Conservation (phyloP, 2,329 filamentous ascomycete genomes). For the Grosmannia clavigera region DNA sequence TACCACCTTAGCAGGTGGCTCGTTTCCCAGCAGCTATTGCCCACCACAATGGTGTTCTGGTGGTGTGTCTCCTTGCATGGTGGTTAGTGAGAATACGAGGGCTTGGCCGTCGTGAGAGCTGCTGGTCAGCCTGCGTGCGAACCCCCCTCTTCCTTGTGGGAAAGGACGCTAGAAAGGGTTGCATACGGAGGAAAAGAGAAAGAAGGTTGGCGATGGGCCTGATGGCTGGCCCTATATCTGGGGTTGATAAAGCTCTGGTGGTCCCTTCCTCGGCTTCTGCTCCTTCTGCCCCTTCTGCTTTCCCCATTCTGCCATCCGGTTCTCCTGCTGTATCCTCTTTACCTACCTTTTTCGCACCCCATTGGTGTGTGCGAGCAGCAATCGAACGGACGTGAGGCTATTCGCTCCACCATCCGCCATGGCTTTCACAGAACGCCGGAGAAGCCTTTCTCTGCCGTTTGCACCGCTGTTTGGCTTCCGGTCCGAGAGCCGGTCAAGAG, state of each 20-base stretch:
- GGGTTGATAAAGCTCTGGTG: not conserved
- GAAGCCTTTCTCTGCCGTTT: slow-evolving; percentile 9
- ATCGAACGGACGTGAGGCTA: not conserved
- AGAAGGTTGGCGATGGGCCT: slow-evolving; percentile 1
- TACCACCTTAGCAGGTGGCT: not conserved
- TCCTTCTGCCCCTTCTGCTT: not conserved
- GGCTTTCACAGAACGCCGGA: slow-evolving; percentile 10
- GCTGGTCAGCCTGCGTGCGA: not conserved
- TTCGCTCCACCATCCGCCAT: not conserved
- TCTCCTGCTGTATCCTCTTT: not conserved
- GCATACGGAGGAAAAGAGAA: not conserved
- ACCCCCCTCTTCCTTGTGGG: not conserved
- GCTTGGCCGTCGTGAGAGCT: not conserved
- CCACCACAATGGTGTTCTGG: not conserved
- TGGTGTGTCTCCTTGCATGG: not conserved
- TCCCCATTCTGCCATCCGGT: not conserved
- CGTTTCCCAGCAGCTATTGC: not conserved
- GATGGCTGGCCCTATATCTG: not conserved
- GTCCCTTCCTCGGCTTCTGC: not conserved
- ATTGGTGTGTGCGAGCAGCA: too few species aligned
- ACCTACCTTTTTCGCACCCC: not conserved
- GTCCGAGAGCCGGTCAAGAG: not conserved
- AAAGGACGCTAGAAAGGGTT: not conserved
- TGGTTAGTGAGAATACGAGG: slow-evolving; percentile 1
- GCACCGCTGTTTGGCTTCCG: slow-evolving; percentile 7